Base-by-base conservation (phyloP, 139 green algal genomes). In the Mesotaenium endlicherianum region DNA sequence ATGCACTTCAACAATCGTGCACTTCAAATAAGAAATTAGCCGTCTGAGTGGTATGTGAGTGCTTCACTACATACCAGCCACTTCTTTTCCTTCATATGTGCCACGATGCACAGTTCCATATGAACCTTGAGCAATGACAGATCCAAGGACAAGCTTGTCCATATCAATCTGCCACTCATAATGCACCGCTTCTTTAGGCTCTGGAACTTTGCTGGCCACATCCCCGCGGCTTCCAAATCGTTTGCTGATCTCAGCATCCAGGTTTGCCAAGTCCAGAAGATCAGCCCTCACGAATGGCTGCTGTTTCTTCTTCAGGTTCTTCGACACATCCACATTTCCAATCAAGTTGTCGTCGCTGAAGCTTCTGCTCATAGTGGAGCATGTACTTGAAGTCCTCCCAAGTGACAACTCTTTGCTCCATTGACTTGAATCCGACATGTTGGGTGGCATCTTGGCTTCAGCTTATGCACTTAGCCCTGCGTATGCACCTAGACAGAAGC, bases 31-130 rank as follows among this genome's bases (percentile, higher is more conserved):
- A 64, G 53, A 1, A 31, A 26, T 3, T 6, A 31, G 53, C 20
- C 0, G 0, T 20, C 20, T 1, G 30, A 14, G 53, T 20, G 20
- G 55, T 5, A 39, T 39, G 55, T 2, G 55, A 68, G 55, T n/a
- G 26, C 11, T 39, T 3, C 30, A 2, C 11, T 31, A 36, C 45
- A 20, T 17, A 82, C 75, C 75, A 44, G 75, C 75, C 8, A 82
- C 75, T 16, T 82, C 75, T 36, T 70, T 45, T 34, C 75, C 75
- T 34, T 70, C 16, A 43, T 49, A 82, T 5, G 75, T 82, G 26
- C 75, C 75, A 38, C 75, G 75, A 26, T 82, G 53, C 39, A 82
- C 75, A 36, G 75, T 82, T 14, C 75, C 75, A 43, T 53, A 82
- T 36, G 75, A 72, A 1, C 75, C 75, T 16, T 70, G 57, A 16